phyloP scores from a whole-genome alignment of 345 rosid genomes.

The Salix dunnii region DNA sequence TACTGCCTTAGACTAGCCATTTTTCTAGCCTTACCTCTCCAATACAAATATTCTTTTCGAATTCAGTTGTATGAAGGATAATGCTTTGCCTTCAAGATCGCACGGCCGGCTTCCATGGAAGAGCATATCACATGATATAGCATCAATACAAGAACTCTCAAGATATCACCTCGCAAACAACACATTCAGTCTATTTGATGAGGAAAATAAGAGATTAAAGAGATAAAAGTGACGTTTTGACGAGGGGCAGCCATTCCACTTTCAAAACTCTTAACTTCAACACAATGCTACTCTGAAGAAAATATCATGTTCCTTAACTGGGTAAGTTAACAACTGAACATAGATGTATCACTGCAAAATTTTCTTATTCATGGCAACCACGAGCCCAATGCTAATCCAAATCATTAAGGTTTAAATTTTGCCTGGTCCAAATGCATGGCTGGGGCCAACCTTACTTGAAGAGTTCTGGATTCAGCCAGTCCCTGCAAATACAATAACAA shows the following conservation, averaged over 20 bases:
- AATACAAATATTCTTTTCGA: no score
- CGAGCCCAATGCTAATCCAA: not conserved
- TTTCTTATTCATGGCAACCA: not conserved
- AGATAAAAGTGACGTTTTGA: no score
- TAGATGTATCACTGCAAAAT: not conserved
- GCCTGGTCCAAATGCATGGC: not conserved
- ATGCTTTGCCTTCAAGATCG: no score
- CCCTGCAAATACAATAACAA: slow-evolving; percentile 50
- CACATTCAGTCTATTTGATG: no score
- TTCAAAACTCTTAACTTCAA: not conserved
- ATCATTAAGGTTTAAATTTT: not conserved
- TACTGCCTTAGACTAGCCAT: no score
- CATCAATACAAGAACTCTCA: no score
- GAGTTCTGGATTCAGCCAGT: slow-evolving; percentile 87
- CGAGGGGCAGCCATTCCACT: not conserved
- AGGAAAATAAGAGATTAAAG: no score
- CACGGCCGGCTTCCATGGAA: no score
- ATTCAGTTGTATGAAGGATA: no score
- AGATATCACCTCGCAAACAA: no score
- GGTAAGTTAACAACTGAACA: not conserved
- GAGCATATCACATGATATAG: no score
- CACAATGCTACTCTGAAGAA: not conserved
- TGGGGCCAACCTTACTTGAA: slow-evolving; percentile 47
- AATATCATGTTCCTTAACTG: not conserved
- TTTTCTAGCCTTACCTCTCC: no score